A percentile compares a stretch with the other conserved stretches of the same genome.
phyloP scores from a whole-genome alignment of 2,329 filamentous ascomycete species.

The Talaromyces marneffei region DNA sequence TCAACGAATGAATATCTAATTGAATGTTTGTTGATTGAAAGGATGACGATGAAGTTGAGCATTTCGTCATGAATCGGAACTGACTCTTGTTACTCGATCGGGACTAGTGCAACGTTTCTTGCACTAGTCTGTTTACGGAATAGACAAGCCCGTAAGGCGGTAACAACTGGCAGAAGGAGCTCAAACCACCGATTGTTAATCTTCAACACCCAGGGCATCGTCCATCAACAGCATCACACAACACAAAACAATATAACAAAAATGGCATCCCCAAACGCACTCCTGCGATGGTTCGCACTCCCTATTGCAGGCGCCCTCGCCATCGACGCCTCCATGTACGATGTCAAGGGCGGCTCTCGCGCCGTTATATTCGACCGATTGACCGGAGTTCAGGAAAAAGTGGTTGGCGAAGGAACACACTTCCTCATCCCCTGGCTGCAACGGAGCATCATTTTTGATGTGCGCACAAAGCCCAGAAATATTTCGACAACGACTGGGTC shows the following conservation, averaged over 20 bases:
- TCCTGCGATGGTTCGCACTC: slow-evolving; percentile 58
- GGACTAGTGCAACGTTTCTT: not conserved
- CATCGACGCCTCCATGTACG: slow-evolving; percentile 79
- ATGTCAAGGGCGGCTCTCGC: slow-evolving; percentile 88
- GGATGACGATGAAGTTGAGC: not conserved
- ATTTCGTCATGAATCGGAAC: slow-evolving; percentile 7
- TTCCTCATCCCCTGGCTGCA: slow-evolving; percentile 96
- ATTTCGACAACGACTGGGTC: slow-evolving; percentile 95
- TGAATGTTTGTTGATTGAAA: not conserved
- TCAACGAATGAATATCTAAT: not conserved
- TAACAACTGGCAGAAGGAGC: not conserved
- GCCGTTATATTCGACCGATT: slow-evolving; percentile 97
- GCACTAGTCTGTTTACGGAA: not conserved
- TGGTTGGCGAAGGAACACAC: slow-evolving; percentile 94
- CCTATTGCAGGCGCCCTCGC: slow-evolving; percentile 62
- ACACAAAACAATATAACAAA: slow-evolving; percentile 19
- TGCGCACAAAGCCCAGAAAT: slow-evolving; percentile 93
- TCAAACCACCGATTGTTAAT: slow-evolving; percentile 11
- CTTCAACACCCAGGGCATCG: slow-evolving; percentile 3
- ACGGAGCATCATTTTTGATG: slow-evolving; percentile 89
- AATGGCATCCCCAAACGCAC: slow-evolving; percentile 45
- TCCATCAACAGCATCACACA: slow-evolving; percentile 14
- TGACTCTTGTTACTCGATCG: not conserved
- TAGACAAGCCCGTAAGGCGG: not conserved
- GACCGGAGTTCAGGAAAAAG: slow-evolving; percentile 83